Conservation (phyloP, 768 basidiomycete genomes). For the Tulasnella sp. region DNA sequence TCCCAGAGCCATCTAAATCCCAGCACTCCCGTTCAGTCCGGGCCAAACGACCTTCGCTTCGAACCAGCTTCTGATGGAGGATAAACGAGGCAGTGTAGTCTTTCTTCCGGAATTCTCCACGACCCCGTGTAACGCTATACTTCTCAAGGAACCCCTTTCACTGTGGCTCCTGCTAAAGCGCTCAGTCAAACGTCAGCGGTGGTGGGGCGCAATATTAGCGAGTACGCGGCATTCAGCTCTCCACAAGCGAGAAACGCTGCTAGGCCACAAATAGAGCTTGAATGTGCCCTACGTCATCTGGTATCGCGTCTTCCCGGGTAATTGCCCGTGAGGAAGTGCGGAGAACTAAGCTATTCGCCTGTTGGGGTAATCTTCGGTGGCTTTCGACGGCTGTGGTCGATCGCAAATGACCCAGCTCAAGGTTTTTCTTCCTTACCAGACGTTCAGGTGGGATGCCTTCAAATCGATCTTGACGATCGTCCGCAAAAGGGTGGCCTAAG, state of each 20-base stretch:
- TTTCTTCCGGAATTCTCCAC: constrained; percentile 3
- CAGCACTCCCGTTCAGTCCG: not conserved
- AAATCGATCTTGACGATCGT: constrained; percentile 1
- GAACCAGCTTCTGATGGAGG: not conserved
- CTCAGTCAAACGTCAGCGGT: not conserved
- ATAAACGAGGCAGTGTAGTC: constrained; percentile 3
- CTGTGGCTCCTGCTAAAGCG: not conserved
- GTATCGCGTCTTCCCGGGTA: not conserved
- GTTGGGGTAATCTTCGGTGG: constrained; percentile 1
- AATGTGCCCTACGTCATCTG: not conserved
- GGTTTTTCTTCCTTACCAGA: not conserved
- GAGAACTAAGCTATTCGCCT: not conserved
- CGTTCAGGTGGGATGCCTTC: not conserved
- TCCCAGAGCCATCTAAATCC: not conserved
- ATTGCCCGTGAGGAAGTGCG: not conserved
- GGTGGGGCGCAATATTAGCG: not conserved
- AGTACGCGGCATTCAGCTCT: not conserved
- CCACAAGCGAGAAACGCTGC: not conserved
- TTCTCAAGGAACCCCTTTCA: constrained; percentile 1
- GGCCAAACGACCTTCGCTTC: not conserved
- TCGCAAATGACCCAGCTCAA: not conserved
- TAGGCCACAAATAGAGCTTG: not conserved
- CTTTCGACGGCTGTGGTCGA: not conserved
- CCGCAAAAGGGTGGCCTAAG: not conserved
- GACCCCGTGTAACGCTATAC: not conserved